These are phyloP conservation scores for Flaveria sonorensis DNA, from an alignment of 129 eudicot genomes.

Conservation along the genomic window DNA sequence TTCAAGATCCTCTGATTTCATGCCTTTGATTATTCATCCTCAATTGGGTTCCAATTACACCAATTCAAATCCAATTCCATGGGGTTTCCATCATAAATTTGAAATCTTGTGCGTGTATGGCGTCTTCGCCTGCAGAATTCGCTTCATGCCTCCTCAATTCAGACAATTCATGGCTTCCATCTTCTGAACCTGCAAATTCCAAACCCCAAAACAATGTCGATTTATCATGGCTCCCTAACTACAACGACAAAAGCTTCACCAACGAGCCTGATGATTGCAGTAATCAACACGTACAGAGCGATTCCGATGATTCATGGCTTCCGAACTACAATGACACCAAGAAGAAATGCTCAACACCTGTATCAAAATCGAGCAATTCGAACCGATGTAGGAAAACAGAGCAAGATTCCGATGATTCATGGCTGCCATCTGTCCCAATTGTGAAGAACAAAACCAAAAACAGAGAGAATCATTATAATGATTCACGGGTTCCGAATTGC, in stretches of 20 bases:
- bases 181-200: neutral
- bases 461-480: neutral
- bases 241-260: neutral
- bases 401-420: slow-evolving; percentile 19
- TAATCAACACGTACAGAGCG: neutral
- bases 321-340: slow-evolving; percentile 21
- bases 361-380: neutral
- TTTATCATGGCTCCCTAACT: slow-evolving; percentile 31
- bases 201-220: slow-evolving; percentile 13
- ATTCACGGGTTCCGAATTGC: slow-evolving; percentile 17
- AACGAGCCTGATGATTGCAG: slow-evolving; percentile 5
- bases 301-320: slow-evolving; percentile 36
- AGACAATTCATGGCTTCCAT: too few species aligned
- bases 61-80: too few species aligned
- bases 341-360: neutral
- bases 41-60: too few species aligned
- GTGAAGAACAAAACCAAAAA: neutral
- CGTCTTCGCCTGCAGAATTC: too few species aligned
- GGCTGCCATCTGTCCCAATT: slow-evolving; percentile 17
- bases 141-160: too few species aligned
- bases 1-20: too few species aligned
- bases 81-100: too few species aligned
- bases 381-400: slow-evolving; percentile 17
- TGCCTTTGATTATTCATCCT: too few species aligned
- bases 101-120: too few species aligned